Evolutionary conservation across 108 stramenopile species (phyloP).

Genomic region (Conticribra weissflogii): DNA sequence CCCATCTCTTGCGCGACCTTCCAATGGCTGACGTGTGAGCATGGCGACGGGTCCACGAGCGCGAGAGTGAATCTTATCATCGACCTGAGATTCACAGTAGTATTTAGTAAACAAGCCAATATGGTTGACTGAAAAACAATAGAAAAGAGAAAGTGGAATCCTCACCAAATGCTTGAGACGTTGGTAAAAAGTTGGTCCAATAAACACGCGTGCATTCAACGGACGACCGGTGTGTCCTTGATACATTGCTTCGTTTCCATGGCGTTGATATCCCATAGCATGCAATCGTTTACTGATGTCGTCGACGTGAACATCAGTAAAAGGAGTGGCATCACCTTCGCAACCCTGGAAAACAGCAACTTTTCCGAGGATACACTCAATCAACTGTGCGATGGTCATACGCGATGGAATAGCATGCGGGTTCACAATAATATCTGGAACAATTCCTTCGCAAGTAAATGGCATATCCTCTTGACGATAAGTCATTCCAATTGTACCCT

Average conservation of each 20-base stretch:
- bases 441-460: constrained; percentile 96
- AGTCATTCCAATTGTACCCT: constrained; percentile 99
- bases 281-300: constrained; percentile 92
- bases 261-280: constrained; percentile 95
- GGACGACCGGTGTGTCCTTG: constrained; percentile 97
- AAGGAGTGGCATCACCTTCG: constrained; percentile 98
- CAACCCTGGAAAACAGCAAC: constrained; percentile 94
- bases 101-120: background rate
- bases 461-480: constrained; percentile 99
- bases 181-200: constrained; percentile 99
- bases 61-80: constrained; percentile 99
- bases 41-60: constrained; percentile 97
- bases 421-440: constrained; percentile 99
- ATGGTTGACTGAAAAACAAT: background rate
- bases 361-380: constrained; percentile 98
- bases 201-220: constrained; percentile 95
- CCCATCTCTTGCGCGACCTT: constrained; percentile 97
- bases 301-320: constrained; percentile 96
- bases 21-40: constrained; percentile 98
- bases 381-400: constrained; percentile 99
- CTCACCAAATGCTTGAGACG: constrained; percentile 97
- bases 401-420: constrained; percentile 99
- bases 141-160: background rate
- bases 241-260: constrained; percentile 98
- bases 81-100: constrained; percentile 51